Percentiles rank a stretch among this genome's conserved stretches.
phyloP scores from a whole-genome alignment of 2,329 filamentous ascomycete species.

The Cercospora sp. region DNA sequence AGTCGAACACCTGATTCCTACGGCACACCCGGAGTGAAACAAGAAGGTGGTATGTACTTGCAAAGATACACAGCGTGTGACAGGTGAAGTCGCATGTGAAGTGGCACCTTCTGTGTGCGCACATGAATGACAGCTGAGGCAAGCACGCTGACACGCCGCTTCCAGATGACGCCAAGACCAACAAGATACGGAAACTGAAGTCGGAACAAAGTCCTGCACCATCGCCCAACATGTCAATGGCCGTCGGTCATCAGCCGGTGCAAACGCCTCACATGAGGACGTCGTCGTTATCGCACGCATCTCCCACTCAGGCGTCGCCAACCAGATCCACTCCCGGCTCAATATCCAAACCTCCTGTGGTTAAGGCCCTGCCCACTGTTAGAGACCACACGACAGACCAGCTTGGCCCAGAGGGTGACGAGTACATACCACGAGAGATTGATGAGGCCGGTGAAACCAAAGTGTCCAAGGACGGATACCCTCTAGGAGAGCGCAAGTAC shows the following conservation, averaged over 20 bases:
- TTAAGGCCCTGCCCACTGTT: constrained; percentile 94
- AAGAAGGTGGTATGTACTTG: constrained; percentile 67
- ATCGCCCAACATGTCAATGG: constrained; percentile 45
- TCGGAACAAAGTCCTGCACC: constrained; percentile 30
- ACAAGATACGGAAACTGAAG: constrained; percentile 49
- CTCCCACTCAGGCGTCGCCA: constrained; percentile 62
- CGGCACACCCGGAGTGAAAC: constrained; percentile 51
- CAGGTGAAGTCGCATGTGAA: not conserved
- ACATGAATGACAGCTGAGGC: not conserved
- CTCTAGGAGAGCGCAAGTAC: constrained; percentile 81
- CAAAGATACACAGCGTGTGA: constrained; percentile 7
- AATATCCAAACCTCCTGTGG: constrained; percentile 65
- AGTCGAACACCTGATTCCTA: constrained; percentile 73
- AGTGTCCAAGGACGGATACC: constrained; percentile 78
- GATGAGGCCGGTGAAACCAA: constrained; percentile 95
- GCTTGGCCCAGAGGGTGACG: constrained; percentile 82
- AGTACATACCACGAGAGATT: constrained; percentile 90
- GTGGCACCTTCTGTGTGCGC: not conserved
- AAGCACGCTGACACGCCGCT: constrained; percentile 30
- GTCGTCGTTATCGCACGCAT: constrained; percentile 51
- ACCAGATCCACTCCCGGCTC: constrained; percentile 74
- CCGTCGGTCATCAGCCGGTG: constrained; percentile 51
- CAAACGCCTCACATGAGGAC: constrained; percentile 58
- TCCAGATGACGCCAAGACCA: constrained; percentile 48
- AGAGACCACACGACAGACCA: constrained; percentile 97